Base-by-base conservation (phyloP, 2,329 filamentous ascomycete species). In the Phialophora verrucosa region DNA sequence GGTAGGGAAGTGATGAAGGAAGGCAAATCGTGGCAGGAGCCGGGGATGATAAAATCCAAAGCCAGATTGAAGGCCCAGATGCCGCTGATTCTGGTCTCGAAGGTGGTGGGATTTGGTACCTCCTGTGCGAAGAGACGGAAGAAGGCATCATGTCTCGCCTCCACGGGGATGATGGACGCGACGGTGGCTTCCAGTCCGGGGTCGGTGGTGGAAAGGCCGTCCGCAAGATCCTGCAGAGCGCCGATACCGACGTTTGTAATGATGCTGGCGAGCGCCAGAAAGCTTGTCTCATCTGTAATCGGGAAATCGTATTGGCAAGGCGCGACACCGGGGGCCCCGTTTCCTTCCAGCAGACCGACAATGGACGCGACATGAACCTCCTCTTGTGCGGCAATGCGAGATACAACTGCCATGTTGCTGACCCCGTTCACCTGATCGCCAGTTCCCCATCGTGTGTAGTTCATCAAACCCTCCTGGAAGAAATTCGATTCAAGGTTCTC, bases 1-100 rank as follows among this genome's bases (percentile, higher is more conserved):
- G 60, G 62, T n/a, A 70, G 44, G 29, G 50, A 49, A 1, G 57
- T 55, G 32, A 68, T 57, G 11, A 58, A 69, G 5, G 27, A 29
- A 20, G 64, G 61, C 20, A 66, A 42, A n/a, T 65, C 66, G 10
- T 71, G 68, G 67, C 75, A 76, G 12, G 71, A 71, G 23, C 63
- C 65, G 14, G 53, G 35, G 17, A 73, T 69, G 51, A 73, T 70
- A 57, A 75, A 76, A 53, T 71, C 71, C 42, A 74, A 68, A 17
- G 74, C 75, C 38, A 76, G 62, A 49, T 74, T 76, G 71, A 73
- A 76, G 2, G 74, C 74, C 69, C 71, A 75, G 23, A 70, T 63
- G 5, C 69, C 72, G 51, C 71, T 73, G 17, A 76, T 66, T 10
- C 66, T 63, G 2, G 73, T 75, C 50, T 75, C 75, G 66, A 74